These are phyloP conservation scores for Calonectria leucothoes DNA, from an alignment of 2,329 filamentous ascomycete species.

Conservation along the genomic window DNA sequence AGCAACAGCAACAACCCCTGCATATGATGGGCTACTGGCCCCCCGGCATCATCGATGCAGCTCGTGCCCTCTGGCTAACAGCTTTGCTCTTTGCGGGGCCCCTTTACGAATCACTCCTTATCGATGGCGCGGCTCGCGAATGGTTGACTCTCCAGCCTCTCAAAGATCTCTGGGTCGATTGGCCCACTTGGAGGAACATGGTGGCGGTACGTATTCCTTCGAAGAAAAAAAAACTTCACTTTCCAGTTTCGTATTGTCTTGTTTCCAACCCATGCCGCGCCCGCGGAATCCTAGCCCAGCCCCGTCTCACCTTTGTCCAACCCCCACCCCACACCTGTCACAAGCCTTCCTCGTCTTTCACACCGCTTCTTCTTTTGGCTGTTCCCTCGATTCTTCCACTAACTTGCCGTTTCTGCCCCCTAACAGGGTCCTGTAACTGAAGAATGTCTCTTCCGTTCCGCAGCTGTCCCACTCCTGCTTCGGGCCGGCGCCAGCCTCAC, in stretches of 20 bases:
- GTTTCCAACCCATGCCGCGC: conserved; percentile 25
- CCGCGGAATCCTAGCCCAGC: conserved; percentile 26
- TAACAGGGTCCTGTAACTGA: conserved; percentile 85
- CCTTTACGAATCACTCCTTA: conserved; percentile 81
- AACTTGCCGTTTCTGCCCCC: conserved; percentile 22
- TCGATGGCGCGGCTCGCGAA: conserved; percentile 76
- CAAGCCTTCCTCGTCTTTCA: conserved; percentile 29
- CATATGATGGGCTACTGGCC: conserved; percentile 87
- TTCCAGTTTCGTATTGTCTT: not conserved
- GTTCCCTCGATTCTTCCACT: not conserved
- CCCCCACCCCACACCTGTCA: conserved; percentile 7
- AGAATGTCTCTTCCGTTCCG: conserved; percentile 92
- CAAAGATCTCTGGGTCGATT: conserved; percentile 73
- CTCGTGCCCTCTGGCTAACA: conserved; percentile 76
- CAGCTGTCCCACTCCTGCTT: conserved; percentile 85
- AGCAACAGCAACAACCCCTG: conserved; percentile 63
- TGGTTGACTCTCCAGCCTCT: conserved; percentile 70
- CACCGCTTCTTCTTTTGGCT: conserved; percentile 35
- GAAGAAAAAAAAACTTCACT: conserved; percentile 3
- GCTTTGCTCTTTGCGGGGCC: conserved; percentile 85
- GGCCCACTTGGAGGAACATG: conserved; percentile 88
- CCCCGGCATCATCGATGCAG: conserved; percentile 71
- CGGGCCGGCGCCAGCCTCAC: conserved; percentile 69
- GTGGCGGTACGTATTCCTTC: conserved; percentile 73
- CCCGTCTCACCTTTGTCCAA: conserved; percentile 25